Evolutionary conservation across 2,329 filamentous ascomycete genomes (phyloP).

Genomic region (Parascedosporium putredinis): DNA sequence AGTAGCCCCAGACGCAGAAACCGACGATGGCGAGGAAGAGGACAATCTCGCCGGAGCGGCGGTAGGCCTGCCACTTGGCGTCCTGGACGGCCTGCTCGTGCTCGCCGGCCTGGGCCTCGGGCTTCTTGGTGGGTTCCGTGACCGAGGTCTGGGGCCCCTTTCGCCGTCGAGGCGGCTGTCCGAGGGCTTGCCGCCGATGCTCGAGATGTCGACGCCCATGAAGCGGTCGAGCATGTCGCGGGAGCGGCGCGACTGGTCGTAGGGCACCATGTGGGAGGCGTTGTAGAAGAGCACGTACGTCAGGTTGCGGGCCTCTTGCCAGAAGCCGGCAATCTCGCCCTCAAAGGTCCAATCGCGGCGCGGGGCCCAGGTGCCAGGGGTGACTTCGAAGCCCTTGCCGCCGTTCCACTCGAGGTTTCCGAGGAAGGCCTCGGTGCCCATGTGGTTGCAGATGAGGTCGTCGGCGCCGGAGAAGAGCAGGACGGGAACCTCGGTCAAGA

Average conservation of each 20-base stretch:
- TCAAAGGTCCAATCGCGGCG: slow-evolving; percentile 91
- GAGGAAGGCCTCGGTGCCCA: slow-evolving; percentile 87
- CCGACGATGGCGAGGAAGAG: slow-evolving; percentile 71
- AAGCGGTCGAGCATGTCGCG: slow-evolving; percentile 97
- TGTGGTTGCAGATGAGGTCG: slow-evolving; percentile 93
- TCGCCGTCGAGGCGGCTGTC: slow-evolving; percentile 80
- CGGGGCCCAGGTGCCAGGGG: slow-evolving; percentile 82
- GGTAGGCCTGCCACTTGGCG: slow-evolving; percentile 82
- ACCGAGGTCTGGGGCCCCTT: slow-evolving; percentile 66
- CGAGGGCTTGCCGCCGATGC: slow-evolving; percentile 69
- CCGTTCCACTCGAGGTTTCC: slow-evolving; percentile 86
- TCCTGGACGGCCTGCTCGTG: slow-evolving; percentile 64
- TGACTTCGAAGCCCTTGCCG: slow-evolving; percentile 80
- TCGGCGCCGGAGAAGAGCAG: slow-evolving; percentile 88
- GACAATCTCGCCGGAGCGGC: slow-evolving; percentile 75
- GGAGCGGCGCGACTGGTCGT: slow-evolving; percentile 75
- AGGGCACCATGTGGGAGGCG: slow-evolving; percentile 95
- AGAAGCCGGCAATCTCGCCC: slow-evolving; percentile 76
- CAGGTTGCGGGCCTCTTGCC: slow-evolving; percentile 87
- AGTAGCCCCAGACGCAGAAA: slow-evolving; percentile 65
- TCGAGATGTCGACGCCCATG: slow-evolving; percentile 82
- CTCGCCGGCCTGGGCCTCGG: slow-evolving; percentile 45
- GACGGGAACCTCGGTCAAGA: slow-evolving; percentile 68
- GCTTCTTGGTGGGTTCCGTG: slow-evolving; percentile 46
- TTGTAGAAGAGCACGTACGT: slow-evolving; percentile 96